These are phyloP conservation scores for Clitocybe nebularis DNA, from an alignment of 1,284 basidiomycete genomes.

Conservation along the genomic window DNA sequence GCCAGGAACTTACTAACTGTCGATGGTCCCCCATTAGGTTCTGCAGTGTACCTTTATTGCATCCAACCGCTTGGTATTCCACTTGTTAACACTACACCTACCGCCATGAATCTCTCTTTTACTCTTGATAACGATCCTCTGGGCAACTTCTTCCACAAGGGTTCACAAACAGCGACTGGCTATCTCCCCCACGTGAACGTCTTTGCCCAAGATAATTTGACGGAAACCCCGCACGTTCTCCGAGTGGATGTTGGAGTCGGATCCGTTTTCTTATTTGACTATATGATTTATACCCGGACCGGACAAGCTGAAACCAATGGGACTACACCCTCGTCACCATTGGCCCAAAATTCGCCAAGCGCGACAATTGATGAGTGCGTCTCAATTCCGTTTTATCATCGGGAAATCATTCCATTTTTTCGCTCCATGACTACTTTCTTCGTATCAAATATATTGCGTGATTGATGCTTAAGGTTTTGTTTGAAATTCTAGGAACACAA, in stretches of 20 bases:
- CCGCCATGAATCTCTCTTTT: constrained; percentile 30
- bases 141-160: constrained; percentile 25
- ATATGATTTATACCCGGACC: constrained; percentile 37
- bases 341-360: constrained; percentile 18
- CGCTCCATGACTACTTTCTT: not conserved
- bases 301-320: constrained; percentile 4
- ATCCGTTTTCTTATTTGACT: constrained; percentile 48
- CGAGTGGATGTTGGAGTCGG: constrained; percentile 39
- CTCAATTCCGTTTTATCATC: constrained; percentile 20
- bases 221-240: constrained; percentile 38
- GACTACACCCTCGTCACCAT: constrained; percentile 9
- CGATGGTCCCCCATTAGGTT: constrained; percentile 23
- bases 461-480: not conserved
- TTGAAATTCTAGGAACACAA: constrained; percentile 14
- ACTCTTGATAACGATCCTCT: constrained; percentile 24
- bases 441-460: not conserved
- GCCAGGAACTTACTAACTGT: not conserved
- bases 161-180: constrained; percentile 22
- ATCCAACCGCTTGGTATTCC: constrained; percentile 27
- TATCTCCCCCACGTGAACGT: constrained; percentile 28
- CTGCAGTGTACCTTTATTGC: constrained; percentile 32
- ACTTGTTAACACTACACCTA: constrained; percentile 15
- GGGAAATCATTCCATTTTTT: constrained; percentile 2
- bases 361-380: constrained; percentile 26
- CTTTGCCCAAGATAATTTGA: constrained; percentile 33